A percentile compares a stretch with the other conserved stretches of the same genome.
These are phyloP conservation scores for Yamadazyma taylorii DNA, from an alignment of 1,139 yeast species.

Conservation along the genomic window DNA sequence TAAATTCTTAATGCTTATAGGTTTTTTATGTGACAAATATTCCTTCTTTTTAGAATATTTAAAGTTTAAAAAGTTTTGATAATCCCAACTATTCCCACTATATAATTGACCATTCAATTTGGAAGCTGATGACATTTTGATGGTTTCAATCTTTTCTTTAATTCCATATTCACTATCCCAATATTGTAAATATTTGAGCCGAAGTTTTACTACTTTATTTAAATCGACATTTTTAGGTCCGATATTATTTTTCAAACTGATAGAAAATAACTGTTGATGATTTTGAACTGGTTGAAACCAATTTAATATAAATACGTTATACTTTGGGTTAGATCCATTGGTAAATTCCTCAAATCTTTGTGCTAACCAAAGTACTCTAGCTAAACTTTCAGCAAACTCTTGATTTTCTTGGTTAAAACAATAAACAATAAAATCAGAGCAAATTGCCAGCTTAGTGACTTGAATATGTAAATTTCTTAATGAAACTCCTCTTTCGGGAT, in stretches of 20 bases:
- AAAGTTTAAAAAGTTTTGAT: slow-evolving; percentile 33
- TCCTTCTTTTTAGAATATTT: slow-evolving; percentile 22
- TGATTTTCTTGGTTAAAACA: slow-evolving; percentile 38
- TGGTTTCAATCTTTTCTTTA: slow-evolving; percentile 78
- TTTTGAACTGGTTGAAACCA: slow-evolving; percentile 5
- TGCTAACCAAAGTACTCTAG: slow-evolving; percentile 55
- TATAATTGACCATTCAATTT: slow-evolving; percentile 58
- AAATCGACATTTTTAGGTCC: slow-evolving; percentile 13
- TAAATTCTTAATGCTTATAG: slow-evolving; percentile 23
- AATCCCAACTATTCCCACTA: slow-evolving; percentile 73
- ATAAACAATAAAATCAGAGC: slow-evolving; percentile 71
- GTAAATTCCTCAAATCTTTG: slow-evolving; percentile 36
- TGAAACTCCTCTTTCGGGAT: slow-evolving; percentile 68
- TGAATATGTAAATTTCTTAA: slow-evolving; percentile 78
- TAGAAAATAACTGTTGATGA: slow-evolving; percentile 8
- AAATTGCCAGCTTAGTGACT: slow-evolving; percentile 64
- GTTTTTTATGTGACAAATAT: slow-evolving; percentile 8
- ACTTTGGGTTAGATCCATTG: slow-evolving; percentile 5
- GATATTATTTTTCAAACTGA: slow-evolving; percentile 11
- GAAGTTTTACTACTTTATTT: slow-evolving; percentile 14
- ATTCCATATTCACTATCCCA: slow-evolving; percentile 76
- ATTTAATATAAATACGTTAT: slow-evolving; percentile 19
- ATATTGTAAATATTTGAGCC: slow-evolving; percentile 11
- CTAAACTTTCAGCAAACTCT: slow-evolving; percentile 26
- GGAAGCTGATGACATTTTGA: slow-evolving; percentile 82